Conservation (phyloP, 1,284 basidiomycete genomes). For the Ustilago lituana region DNA sequence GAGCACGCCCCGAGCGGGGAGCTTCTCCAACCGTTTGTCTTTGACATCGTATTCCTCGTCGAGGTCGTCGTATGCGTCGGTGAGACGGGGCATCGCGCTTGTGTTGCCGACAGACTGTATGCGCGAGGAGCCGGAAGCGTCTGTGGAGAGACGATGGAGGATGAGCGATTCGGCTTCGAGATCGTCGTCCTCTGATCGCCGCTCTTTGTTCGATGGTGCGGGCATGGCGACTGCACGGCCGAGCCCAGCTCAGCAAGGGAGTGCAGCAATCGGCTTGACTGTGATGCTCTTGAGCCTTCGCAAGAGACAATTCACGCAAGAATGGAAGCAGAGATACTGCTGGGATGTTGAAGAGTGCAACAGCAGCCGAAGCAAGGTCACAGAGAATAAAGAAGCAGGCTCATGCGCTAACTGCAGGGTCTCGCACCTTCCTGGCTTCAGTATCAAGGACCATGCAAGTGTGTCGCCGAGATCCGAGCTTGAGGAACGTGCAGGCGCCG, state of each 20-base stretch:
- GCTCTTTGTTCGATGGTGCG: conserved; percentile 18
- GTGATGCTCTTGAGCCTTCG: no score
- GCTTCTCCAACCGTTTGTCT: conserved; percentile 25
- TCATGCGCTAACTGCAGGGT: conserved; percentile 5
- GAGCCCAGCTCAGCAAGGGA: no score
- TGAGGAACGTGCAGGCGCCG: no score
- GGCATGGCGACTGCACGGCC: conserved; percentile 14
- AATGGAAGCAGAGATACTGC: no score
- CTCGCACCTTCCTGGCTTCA: background rate
- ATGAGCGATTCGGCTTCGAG: conserved; percentile 52
- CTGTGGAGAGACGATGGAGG: conserved; percentile 44
- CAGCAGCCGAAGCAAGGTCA: no score
- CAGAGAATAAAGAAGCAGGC: background rate
- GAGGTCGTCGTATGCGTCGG: conserved; percentile 46
- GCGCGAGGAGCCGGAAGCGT: conserved; percentile 22
- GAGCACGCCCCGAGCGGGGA: conserved; percentile 29
- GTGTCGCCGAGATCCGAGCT: no score
- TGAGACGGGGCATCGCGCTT: conserved; percentile 17
- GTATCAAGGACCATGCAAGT: no score
- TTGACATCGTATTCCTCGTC: conserved; percentile 34
- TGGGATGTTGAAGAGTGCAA: no score
- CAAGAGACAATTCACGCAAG: no score
- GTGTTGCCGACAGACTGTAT: conserved; percentile 24
- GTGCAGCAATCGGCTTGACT: background rate
- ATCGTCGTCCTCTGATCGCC: conserved; percentile 33